phyloP scores from a whole-genome alignment of 805 yeast genomes.

The Barnettozyma wickerhamii region DNA sequence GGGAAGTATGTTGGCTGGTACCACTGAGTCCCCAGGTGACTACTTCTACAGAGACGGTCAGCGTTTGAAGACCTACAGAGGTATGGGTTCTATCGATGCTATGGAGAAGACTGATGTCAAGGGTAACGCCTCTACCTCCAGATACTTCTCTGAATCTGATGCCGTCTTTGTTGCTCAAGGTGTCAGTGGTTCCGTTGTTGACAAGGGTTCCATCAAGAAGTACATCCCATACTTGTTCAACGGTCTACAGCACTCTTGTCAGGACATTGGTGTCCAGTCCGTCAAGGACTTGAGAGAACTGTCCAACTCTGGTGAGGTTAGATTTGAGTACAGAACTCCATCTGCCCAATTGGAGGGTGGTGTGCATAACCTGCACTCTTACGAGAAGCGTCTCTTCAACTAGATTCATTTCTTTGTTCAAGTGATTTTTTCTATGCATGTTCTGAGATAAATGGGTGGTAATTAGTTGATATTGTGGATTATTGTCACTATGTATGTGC shows the following conservation, averaged over 20 bases:
- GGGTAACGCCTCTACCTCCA: slow-evolving; percentile 96
- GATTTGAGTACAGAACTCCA: slow-evolving; percentile 97
- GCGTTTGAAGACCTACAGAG: slow-evolving; percentile 95
- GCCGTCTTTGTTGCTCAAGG: slow-evolving; percentile 98
- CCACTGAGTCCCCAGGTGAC: slow-evolving; percentile 97
- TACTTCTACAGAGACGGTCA: slow-evolving; percentile 97
- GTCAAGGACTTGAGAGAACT: slow-evolving; percentile 56
- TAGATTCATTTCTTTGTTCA: slow-evolving; percentile 5
- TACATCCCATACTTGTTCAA: slow-evolving; percentile 90
- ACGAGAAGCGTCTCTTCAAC: slow-evolving; percentile 92
- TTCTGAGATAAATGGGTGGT: neutral
- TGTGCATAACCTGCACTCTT: slow-evolving; percentile 92
- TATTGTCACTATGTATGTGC: neutral
- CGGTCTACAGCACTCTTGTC: slow-evolving; percentile 98
- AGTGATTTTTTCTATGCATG: neutral
- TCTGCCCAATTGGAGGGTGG: slow-evolving; percentile 99
- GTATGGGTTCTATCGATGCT: slow-evolving; percentile 99
- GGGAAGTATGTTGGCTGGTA: slow-evolving; percentile 99
- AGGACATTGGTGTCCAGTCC: slow-evolving; percentile 88
- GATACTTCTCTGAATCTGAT: slow-evolving; percentile 96
- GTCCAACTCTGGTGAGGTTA: slow-evolving; percentile 64
- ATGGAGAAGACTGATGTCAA: slow-evolving; percentile 85
- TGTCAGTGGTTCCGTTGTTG: slow-evolving; percentile 94
- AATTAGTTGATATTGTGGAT: slow-evolving; percentile 2
- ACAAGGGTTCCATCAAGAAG: slow-evolving; percentile 92